Percentiles rank a stretch among this genome's conserved stretches.
These are phyloP conservation scores for Diaporthe citrichinensis DNA, from an alignment of 2,329 filamentous ascomycete genomes.

Conservation along the genomic window DNA sequence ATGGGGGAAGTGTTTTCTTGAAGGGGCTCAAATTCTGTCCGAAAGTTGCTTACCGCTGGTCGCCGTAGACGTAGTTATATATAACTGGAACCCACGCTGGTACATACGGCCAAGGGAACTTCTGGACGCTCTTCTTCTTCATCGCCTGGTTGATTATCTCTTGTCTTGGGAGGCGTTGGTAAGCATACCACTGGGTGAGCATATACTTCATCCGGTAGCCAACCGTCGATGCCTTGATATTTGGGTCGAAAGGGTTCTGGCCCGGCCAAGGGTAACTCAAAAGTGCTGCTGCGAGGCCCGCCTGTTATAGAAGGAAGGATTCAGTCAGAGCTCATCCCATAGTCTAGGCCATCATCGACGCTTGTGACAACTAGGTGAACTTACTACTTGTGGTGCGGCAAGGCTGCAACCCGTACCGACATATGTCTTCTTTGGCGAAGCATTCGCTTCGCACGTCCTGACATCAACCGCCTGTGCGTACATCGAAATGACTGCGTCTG, in stretches of 20 bases:
- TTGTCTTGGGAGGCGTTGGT: neutral
- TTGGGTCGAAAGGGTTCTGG: neutral
- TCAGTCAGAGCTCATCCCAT: neutral
- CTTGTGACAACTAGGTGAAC: neutral
- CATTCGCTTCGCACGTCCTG: neutral
- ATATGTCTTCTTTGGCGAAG: neutral
- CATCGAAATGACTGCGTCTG: neutral
- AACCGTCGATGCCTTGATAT: neutral
- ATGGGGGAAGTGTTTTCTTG: neutral
- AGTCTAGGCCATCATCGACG: neutral
- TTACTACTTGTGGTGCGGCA: slow-evolving; percentile 7
- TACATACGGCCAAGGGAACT: neutral
- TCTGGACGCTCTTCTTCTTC: neutral
- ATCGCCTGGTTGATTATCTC: slow-evolving; percentile 9
- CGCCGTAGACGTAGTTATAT: neutral
- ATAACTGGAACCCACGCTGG: neutral
- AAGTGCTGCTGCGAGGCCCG: neutral
- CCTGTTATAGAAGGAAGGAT: neutral
- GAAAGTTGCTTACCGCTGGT: neutral
- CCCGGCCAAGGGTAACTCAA: slow-evolving; percentile 14
- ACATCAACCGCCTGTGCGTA: neutral
- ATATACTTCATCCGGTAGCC: neutral
- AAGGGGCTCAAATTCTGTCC: neutral
- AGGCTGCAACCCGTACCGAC: neutral
- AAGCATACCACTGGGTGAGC: neutral